phyloP scores from a whole-genome alignment of 371 early-diverging fungal genomes.

The Quaeritorhiza haematococci region DNA sequence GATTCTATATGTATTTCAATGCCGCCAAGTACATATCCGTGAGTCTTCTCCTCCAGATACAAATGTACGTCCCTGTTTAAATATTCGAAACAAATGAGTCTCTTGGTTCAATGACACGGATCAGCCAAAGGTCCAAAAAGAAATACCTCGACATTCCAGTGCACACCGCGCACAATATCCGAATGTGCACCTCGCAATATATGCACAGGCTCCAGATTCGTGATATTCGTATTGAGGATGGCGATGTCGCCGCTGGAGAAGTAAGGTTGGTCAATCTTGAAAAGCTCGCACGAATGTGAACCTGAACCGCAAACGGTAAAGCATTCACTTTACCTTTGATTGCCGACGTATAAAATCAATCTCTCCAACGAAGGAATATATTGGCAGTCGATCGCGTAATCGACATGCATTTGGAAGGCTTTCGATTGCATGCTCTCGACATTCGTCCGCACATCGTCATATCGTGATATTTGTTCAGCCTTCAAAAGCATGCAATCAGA shows the following conservation, averaged over 20 bases:
- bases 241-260: constrained; percentile 28
- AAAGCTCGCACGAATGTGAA: no score
- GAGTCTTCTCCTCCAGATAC: constrained; percentile 7
- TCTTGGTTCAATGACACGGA: no score
- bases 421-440: constrained; percentile 10
- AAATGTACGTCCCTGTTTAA: neutral
- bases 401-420: constrained; percentile 46
- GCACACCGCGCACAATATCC: constrained; percentile 36
- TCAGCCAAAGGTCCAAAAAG: no score
- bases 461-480: constrained; percentile 47
- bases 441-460: constrained; percentile 69
- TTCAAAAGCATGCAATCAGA: neutral
- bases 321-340: constrained; percentile 54
- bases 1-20: no score
- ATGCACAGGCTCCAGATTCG: constrained; percentile 27
- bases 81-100: neutral
- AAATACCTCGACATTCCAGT: constrained; percentile 30
- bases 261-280: no score
- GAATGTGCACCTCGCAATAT: constrained; percentile 40
- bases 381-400: constrained; percentile 79
- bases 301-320: neutral
- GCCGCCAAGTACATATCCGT: no score
- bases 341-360: constrained; percentile 77
- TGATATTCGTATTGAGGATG: constrained; percentile 33
- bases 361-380: constrained; percentile 66